These are phyloP conservation scores for Spathaspora hagerdaliae DNA, from an alignment of 805 yeast genomes.

Conservation along the genomic window DNA sequence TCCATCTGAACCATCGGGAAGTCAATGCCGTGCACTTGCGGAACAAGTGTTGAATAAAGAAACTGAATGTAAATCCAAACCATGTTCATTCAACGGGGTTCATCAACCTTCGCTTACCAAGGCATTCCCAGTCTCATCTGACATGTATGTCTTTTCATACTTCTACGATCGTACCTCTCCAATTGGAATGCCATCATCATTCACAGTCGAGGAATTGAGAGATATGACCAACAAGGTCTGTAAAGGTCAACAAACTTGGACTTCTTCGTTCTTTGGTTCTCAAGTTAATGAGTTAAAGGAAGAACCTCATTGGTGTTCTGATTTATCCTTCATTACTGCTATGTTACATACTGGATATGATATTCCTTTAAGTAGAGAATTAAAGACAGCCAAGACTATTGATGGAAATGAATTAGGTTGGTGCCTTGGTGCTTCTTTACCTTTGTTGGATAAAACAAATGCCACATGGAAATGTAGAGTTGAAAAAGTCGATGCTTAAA, in stretches of 20 bases:
- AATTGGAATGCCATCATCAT: conserved; percentile 88
- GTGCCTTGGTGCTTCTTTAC: conserved; percentile 98
- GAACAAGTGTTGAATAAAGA: conserved; percentile 84
- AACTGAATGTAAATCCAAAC: conserved; percentile 62
- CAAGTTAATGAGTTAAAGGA: conserved; percentile 62
- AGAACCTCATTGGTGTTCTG: conserved; percentile 94
- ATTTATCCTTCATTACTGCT: conserved; percentile 84
- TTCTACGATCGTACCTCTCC: conserved; percentile 95
- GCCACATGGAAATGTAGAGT: conserved; percentile 70
- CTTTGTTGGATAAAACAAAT: conserved; percentile 61
- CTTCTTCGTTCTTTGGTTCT: conserved; percentile 60
- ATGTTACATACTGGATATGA: conserved; percentile 95
- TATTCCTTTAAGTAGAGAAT: conserved; percentile 83
- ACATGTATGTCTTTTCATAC: conserved; percentile 87
- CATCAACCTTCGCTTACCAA: conserved; percentile 89
- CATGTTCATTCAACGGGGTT: conserved; percentile 96
- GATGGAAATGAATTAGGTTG: conserved; percentile 92
- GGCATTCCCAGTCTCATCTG: conserved; percentile 69
- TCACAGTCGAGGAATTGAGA: conserved; percentile 77
- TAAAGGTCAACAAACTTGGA: conserved; percentile 76
- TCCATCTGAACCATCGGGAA: conserved; percentile 47
- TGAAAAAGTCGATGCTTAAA: conserved; percentile 9
- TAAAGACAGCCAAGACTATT: conserved; percentile 88
- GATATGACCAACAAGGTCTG: conserved; percentile 85
- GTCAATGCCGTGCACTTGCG: conserved; percentile 84